A percentile compares a stretch with the other conserved stretches of the same genome.
Conservation (phyloP, 2,329 filamentous ascomycete genomes). For the Fusarium sp. region DNA sequence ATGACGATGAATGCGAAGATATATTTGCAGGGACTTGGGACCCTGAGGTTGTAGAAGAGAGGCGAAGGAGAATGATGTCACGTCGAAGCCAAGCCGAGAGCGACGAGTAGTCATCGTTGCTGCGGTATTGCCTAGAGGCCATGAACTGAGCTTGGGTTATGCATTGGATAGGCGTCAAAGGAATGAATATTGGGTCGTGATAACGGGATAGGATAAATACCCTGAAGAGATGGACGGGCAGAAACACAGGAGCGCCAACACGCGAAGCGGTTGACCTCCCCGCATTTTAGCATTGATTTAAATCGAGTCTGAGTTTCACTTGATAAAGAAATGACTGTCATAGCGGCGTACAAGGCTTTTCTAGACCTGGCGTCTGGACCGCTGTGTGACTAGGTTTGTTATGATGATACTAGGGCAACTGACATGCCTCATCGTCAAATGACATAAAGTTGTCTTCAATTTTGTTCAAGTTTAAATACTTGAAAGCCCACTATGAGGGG, state of each 20-base stretch:
- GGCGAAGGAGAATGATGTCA: conserved; percentile 53
- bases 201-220: conserved; percentile 31
- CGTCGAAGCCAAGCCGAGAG: conserved; percentile 36
- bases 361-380: not conserved
- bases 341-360: conserved; percentile 3
- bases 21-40: conserved; percentile 72
- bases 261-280: not conserved
- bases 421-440: not conserved
- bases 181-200: conserved; percentile 11
- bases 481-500: not conserved
- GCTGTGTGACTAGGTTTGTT: not conserved
- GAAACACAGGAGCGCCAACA: conserved; percentile 7
- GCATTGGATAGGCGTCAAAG: conserved; percentile 34
- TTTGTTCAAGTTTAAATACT: not conserved
- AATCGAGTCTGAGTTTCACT: conserved; percentile 12
- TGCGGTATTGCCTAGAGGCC: not conserved
- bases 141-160: conserved; percentile 1
- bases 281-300: conserved; percentile 3
- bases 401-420: conserved; percentile 15
- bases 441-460: not conserved
- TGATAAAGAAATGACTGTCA: not conserved
- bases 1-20: conserved; percentile 74
- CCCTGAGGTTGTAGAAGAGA: conserved; percentile 58
- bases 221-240: conserved; percentile 13
- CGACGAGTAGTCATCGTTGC: conserved; percentile 13